Evolutionary conservation across 1,284 basidiomycete genomes (phyloP), one percentile per base, ranked within the genome.

Genomic region (Microbotryomycetes sp.): DNA sequence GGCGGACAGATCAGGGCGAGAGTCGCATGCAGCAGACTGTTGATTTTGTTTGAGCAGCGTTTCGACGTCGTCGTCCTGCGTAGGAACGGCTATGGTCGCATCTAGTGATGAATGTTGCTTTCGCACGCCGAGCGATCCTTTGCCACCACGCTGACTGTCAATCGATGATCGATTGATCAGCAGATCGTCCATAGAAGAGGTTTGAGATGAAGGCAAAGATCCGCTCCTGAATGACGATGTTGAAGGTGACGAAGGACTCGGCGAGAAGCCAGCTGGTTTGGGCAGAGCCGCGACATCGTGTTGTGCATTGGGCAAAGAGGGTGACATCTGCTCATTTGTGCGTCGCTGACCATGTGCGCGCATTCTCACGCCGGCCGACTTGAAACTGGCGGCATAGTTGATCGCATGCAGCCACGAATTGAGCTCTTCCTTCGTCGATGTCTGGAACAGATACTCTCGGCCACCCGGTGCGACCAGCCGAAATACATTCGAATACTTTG

Each of bases 331-430:
- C n/a, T n/a, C n/a, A n/a, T n/a, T n/a, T n/a, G n/a, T n/a, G n/a
- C n/a, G n/a, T n/a, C n/a, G 9, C 26, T 16, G 53, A 28, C 7
- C 70, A 72, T 4, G 70, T 76, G 0, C 81, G 16, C 91, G 84
- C 82, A 96, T 92, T 51, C 85, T 82, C 49, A 97, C 81, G n/a
- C 87, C 88, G 7, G 84, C 82, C 2, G 88, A 85, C 76, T 87
- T 91, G 82, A 97, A 97, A 7, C 89, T 82, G 63, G 90, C 88
- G 6, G 91, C 92, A 74, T 96, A 97, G 77, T 98, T 98, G 74
- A 98, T 92, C 49, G 84, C 82, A 32, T 87, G 82, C 67, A 97
- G 86, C 94, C 94, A 98, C 66, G 87, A 84, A 73, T 94, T 89
- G 80, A 92, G 83, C 66, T 93, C 88, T 54, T 79, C 76, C 69